Evolutionary conservation across 2,329 filamentous ascomycete species (phyloP), one percentile per base, ranked within the genome.

Genomic region (Fusarium sp.): DNA sequence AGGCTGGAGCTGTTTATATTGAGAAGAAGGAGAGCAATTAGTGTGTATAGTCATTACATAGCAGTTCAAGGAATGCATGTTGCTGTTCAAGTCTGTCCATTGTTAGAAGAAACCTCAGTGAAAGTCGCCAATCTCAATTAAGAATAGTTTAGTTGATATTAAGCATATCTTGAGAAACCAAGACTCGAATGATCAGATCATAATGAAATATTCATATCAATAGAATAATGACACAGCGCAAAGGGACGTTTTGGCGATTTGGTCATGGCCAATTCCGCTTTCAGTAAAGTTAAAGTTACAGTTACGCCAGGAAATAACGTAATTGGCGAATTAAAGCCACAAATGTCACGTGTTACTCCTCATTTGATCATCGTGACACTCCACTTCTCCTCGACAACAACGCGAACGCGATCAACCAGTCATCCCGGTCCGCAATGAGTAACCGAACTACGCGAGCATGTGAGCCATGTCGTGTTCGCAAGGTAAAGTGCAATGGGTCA

Each of bases 401-500:
- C 48, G 43, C 43, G 22, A 29, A n/a, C 24, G 27, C 48, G 9
- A 29, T 29, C 48, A 52, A 29, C 48, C 48, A 52, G 48, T 48
- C 43, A 48, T 48, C 27, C 29, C 52, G 8, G 29, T 48, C 22
- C 43, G 11, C 27, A 39, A 74, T 74, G 72, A 61, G 16, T 39
- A 37, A 24, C 31, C 70, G 76, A 48, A 54, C 72, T 41, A 71
- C 78, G 45, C 78, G 78, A 52, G 83, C 83, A 64, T 84, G 83
- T 73, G 82, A 84, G 67, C 81, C 81, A 56, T 84, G 83, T 69
- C 81, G 83, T 41, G 74, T 84, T 61, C 81, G 83, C 60, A 84
- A 84, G 70, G 83, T 84, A 39, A 80, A 79, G 62, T 84, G 83
- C 73, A 83, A 80, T 56, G 81, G 73, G 8, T 50, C 52, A 5